phyloP scores from a whole-genome alignment of 1,139 yeast species.

The Petasospora fabianii region DNA sequence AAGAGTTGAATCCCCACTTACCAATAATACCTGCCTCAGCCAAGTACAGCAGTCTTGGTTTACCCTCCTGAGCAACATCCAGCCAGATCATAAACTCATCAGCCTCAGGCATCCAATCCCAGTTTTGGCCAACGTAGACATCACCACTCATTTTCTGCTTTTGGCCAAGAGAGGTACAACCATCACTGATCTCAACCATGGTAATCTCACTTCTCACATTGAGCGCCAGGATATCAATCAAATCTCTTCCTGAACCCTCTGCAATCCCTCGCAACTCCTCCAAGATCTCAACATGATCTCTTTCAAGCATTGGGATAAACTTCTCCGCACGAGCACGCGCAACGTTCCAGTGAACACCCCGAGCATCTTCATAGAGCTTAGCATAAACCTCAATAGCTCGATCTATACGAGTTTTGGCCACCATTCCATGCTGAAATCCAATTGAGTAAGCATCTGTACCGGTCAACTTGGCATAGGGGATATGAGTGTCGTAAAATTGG shows the following conservation, averaged over 20 bases:
- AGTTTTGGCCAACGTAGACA: conserved; percentile 22
- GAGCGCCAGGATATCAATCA: conserved; percentile 21
- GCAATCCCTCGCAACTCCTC: conserved; percentile 24
- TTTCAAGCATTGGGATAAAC: conserved; percentile 15
- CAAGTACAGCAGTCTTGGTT: conserved; percentile 19
- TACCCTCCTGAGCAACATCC: conserved; percentile 17
- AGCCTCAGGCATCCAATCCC: conserved; percentile 27
- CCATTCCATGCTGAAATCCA: conserved; percentile 21
- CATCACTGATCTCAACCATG: conserved; percentile 21
- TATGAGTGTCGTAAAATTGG: conserved; percentile 21
- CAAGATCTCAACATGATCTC: conserved; percentile 16
- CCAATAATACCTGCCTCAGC: conserved; percentile 28
- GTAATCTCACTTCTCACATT: conserved; percentile 25
- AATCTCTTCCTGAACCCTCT: conserved; percentile 16
- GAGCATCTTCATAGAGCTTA: conserved; percentile 17
- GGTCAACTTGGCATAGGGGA: conserved; percentile 16
- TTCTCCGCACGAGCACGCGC: conserved; percentile 17
- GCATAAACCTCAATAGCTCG: conserved; percentile 18
- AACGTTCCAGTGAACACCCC: conserved; percentile 18
- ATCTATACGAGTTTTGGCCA: conserved; percentile 16
- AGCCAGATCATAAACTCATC: conserved; percentile 19
- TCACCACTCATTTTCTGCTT: conserved; percentile 10
- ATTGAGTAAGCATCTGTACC: conserved; percentile 18
- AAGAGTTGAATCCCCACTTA: conserved; percentile 23
- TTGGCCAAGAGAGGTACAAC: conserved; percentile 24